Base-by-base conservation (phyloP, 164 flowering plant species). In the Paratinospora sagittata region DNA sequence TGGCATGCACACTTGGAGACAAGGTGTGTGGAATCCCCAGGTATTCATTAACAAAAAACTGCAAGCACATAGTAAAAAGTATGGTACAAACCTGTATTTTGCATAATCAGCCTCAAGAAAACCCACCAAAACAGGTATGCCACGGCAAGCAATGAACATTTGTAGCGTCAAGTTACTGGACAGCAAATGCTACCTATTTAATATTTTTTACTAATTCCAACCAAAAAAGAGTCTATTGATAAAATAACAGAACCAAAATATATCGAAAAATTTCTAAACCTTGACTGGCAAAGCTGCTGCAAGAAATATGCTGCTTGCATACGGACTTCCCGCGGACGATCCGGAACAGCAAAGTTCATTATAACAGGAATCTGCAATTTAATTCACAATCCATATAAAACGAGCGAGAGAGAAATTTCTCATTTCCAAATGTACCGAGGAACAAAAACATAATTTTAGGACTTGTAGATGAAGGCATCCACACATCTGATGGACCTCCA, bases 51-150 rank as follows among this genome's bases (percentile, higher is more conserved):
- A 24, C 11, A 33, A 23, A 11, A 30, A 11, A 6, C 39, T 8
- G 11, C n/a, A 0, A 14, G 52, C 37, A 27, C 30, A 70, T 66
- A 34, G 30, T 23, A 74, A 47, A 21, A 27, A 14, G 30, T 45
- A n/a, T 49, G 21, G 65, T 39, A 80, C 84, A 45, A 34, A 95
- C 99, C 99, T 92, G 88, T 83, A 88, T 72, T 88, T 95, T 10
- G 98, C 98, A 81, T 92, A 95, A 84, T 92, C 99, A 78, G 97
- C 88, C 85, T 92, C 99, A 16, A 95, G 86, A 83, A 95, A 95
- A 47, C 97, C 96, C 79, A 95, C 99, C 67, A 95, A 78, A 76
- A 92, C 84, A 63, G 97, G 97, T 77, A 95, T 95, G 67, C 99
- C 99, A 69, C 91, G 91, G 77, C 96, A 91, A 60, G 99, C 96